Base-by-base conservation (phyloP, 805 yeast species). In the Metschnikowia similis region DNA sequence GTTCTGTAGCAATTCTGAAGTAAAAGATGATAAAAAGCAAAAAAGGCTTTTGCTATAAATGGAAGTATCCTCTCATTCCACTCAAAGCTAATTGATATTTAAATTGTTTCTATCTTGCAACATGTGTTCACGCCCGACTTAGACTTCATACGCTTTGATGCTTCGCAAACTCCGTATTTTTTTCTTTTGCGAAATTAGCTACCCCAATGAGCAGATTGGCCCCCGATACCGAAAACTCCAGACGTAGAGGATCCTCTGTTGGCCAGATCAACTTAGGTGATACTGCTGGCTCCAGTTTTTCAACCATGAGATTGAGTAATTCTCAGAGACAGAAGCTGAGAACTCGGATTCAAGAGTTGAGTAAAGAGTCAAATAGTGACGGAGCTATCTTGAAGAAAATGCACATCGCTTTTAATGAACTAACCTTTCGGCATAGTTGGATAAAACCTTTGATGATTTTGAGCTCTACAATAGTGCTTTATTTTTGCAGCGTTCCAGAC, bases 251-350 rank as follows among this genome's bases (percentile, higher is more conserved):
- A 8, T 84, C 94, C 1, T 84, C 91, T 0, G 85, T 89, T 13
- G 96, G 96, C 2, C 76, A 79, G 34, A 81, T 89, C 46, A 76
- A 82, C 47, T 69, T 89, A 4, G 96, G 96, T 26, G 96, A 89
- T 62, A 82, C 76, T 11, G 64, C 82, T 7, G 85, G 82, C 1
- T 84, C 88, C 2, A 76, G 86, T 1, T 72, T 89, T 39, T 74
- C 88, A 10, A 85, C 95, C 1, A 82, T 84, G 81, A 68, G 73
- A n/a, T 70, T 79, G 21, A 68, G 79, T 10, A 69, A 69, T 47
- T 63, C 69, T 49, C 69, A 71, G 50, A 70, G 75, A 53, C 66
- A 66, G 46, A 55, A 54, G 39, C 67, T 70, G 35, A 53, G 56
- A 21, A 66, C 66, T n/a, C 57, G 78, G 49, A 48, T 73, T 30